Evolutionary conservation across 116 monocot genomes (phyloP).

Genomic region (Phalaenopsis hybrid): DNA sequence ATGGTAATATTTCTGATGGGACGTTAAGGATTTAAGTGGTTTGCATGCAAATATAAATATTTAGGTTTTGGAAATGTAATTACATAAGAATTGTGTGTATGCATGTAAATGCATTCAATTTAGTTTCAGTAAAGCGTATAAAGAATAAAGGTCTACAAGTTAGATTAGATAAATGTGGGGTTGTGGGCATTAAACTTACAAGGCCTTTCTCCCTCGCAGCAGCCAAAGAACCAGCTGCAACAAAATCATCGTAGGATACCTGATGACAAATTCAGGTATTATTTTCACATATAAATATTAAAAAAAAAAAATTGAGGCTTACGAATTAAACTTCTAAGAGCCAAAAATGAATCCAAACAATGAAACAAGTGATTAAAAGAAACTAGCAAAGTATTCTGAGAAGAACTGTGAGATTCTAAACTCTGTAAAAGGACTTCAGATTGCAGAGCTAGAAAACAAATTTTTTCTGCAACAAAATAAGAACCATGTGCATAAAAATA

Average conservation of each 20-base stretch:
- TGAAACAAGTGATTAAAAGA: not conserved
- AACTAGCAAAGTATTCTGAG: not conserved
- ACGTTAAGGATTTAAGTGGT: no score
- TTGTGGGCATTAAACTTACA: slow-evolving; percentile 42
- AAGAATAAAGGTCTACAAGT: no score
- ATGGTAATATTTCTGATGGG: no score
- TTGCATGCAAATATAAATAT: no score
- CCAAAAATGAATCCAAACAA: not conserved
- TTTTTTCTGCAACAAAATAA: not conserved
- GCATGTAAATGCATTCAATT: no score
- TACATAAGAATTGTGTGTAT: no score
- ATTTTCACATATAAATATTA: not conserved
- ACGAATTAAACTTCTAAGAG: not conserved
- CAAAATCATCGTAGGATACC: slow-evolving; percentile 95
- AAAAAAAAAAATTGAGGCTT: not conserved
- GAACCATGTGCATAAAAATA: not conserved
- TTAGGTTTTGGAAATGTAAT: no score
- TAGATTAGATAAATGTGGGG: no score
- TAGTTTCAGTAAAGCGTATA: no score
- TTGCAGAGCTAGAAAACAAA: not conserved
- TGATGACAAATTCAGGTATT: slow-evolving; percentile 13
- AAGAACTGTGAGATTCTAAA: not conserved
- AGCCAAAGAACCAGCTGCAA: slow-evolving; percentile 77
- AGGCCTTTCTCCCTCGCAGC: slow-evolving; percentile 95
- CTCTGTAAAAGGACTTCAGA: not conserved